These are phyloP conservation scores for Sanguinoderma infundibulare DNA, from an alignment of 1,284 basidiomycete species.

Conservation along the genomic window DNA sequence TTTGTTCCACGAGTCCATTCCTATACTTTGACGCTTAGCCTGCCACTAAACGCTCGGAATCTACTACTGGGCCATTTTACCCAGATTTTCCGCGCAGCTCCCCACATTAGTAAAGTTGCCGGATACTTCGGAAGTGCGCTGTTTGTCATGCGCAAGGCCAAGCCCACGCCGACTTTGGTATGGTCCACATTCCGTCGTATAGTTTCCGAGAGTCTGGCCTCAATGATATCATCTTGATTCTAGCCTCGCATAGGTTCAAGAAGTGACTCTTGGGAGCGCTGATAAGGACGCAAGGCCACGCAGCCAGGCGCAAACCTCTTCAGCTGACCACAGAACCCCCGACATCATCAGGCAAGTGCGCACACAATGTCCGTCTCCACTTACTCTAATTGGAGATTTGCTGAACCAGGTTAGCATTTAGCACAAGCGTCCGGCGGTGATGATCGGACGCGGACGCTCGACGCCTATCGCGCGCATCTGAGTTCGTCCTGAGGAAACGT, in stretches of 20 bases:
- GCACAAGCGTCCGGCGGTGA: constrained; percentile 2
- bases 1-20: background rate
- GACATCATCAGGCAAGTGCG: constrained; percentile 1
- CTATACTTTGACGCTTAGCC: background rate
- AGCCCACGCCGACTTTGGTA: background rate
- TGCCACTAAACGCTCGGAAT: too few relatives aligned
- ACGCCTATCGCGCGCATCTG: constrained; percentile 25
- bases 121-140: too few relatives aligned
- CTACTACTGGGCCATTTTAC: too few relatives aligned
- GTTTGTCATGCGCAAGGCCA: too few relatives aligned
- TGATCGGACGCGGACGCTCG: constrained; percentile 25
- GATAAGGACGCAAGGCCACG: constrained; percentile 6
- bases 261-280: background rate
- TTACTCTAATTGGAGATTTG: background rate
- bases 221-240: background rate
- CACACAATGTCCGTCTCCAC: background rate
- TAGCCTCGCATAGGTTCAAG: background rate
- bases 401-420: constrained; percentile 2
- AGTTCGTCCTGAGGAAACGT: constrained; percentile 16
- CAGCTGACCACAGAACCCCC: background rate
- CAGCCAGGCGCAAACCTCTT: background rate
- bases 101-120: background rate
- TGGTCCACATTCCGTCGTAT: background rate
- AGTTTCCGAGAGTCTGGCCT: constrained; percentile 5
- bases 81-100: too few relatives aligned